Base-by-base conservation (phyloP, 2,329 filamentous ascomycete species). In the Talaromyces sp. region DNA sequence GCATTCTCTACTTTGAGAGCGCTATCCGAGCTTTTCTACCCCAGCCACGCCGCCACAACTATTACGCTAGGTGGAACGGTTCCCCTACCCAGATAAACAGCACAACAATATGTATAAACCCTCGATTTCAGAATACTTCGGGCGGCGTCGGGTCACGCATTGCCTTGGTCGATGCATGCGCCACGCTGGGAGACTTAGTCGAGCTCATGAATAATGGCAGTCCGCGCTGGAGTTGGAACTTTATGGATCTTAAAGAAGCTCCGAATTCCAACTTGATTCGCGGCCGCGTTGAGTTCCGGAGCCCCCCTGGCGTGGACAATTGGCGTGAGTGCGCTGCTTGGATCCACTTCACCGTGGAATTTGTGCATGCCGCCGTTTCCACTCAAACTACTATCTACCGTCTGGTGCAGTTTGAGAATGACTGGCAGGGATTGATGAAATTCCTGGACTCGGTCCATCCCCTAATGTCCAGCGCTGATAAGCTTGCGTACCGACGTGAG, bases 41-140 rank as follows among this genome's bases (percentile, higher is more conserved):
- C n/a, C 17, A 54, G 11, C 5, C 43, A 33, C 60, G 60, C 10
- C 45, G 17, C 1, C 17, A 54, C 10, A 62, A 39, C 10, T 9
- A 35, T 10, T 61, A 61, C 31, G 58, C 58, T n/a, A 61, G 37
- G 41, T 61, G 58, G 58, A 61, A 61, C 19, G 58, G 41, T 3
- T 61, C 43, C 33, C 58, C 31, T 17, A 61, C 58, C 3, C 11
- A 37, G 4, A 33, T 25, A 8, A 61, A 31, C 1, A 61, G 58
- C 11, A 61, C 58, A 17, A 49, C 27, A 7, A 37, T n/a, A 17
- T 11, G 10, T 11, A 49, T 37, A 33, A 62, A 50, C 4, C 17
- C 35, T 47, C 35, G 43, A 7, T 62, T 62, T n/a, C 15, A 31
- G 37, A n/a, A 15, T 27, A 41, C 15, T 43, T 31, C 9, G 27